Base-by-base conservation (phyloP, 139 green algal genomes). In the Edaphochlamys debaryana region DNA sequence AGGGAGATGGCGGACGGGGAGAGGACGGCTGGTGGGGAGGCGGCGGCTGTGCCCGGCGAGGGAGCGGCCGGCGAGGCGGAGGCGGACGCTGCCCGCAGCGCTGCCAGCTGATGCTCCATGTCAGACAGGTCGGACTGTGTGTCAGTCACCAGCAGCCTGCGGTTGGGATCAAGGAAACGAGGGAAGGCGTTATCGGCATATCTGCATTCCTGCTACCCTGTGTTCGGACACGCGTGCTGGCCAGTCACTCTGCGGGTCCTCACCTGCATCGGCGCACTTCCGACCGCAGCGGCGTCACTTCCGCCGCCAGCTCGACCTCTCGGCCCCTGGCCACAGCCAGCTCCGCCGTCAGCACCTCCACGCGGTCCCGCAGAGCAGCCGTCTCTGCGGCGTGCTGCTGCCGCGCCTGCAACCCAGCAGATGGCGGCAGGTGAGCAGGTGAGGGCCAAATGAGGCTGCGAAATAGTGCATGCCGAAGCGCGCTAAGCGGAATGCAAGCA, bases 371-470 rank as follows among this genome's bases (percentile, higher is more conserved):
- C 36, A 67, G 32, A 2, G 34, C 52, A 5, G 34, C 34, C 13
- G 6, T 52, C 27, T 36, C 58, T 23, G 30, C 50, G 34, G 11
- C 29, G 23, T 50, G 22, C 32, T 20, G 3, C 52, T 67, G 34
- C 37, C 72, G 52, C 37, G 68, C 72, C 72, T 78, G 45, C 69
- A 42, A n/a, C n/a, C n/a, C n/a, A n/a, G n/a, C n/a, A n/a, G n/a
- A n/a, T n/a, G n/a, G n/a, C n/a, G n/a, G n/a, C n/a, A n/a, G n/a
- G n/a, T n/a, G n/a, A n/a, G n/a, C n/a, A n/a, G n/a, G n/a, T n/a
- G n/a, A n/a, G n/a, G n/a, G n/a, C n/a, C n/a, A n/a, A n/a, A n/a
- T n/a, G n/a, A n/a, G n/a, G n/a, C n/a, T n/a, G n/a, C n/a, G n/a
- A n/a, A n/a, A n/a, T n/a, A n/a, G n/a, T n/a, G n/a, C n/a, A n/a